phyloP scores from a whole-genome alignment of 192 early-diverging fungal genomes.

The Glomus cerebriforme region DNA sequence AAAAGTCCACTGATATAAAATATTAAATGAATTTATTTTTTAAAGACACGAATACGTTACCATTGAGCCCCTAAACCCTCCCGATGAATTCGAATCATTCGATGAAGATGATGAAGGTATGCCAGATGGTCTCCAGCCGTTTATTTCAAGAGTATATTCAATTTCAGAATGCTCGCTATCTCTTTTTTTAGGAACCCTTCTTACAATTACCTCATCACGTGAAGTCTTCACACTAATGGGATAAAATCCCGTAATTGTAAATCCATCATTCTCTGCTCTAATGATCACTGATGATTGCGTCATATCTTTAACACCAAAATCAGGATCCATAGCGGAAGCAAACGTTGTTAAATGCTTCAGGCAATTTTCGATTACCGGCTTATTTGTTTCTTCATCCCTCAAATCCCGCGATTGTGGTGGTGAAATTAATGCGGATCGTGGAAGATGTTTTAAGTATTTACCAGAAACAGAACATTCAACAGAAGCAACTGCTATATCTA shows the following conservation, averaged over 20 bases:
- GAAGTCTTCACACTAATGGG: not conserved
- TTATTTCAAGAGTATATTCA: not conserved
- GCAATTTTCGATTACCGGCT: not conserved
- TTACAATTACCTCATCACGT: not conserved
- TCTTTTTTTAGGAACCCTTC: not conserved
- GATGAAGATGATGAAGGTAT: conserved; percentile 34
- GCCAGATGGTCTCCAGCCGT: conserved; percentile 35
- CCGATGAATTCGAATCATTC: conserved; percentile 13
- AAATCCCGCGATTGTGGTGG: not conserved
- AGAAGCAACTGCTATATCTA: conserved; percentile 35
- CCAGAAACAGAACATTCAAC: conserved; percentile 48
- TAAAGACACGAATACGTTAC: not conserved
- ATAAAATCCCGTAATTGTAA: not conserved
- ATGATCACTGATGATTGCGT: not conserved
- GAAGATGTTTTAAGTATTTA: conserved; percentile 29
- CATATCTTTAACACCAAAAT: not conserved
- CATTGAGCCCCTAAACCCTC: conserved; percentile 4
- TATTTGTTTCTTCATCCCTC: not conserved
- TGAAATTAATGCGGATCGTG: not conserved
- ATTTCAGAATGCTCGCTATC: not conserved
- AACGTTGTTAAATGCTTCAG: not conserved
- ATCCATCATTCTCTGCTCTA: not conserved
- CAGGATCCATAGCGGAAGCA: not conserved
- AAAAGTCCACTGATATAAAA: conserved; percentile 8
- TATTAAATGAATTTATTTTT: not conserved